phyloP scores from a whole-genome alignment of 2,329 filamentous ascomycete species.

The Aspergillus fructus region DNA sequence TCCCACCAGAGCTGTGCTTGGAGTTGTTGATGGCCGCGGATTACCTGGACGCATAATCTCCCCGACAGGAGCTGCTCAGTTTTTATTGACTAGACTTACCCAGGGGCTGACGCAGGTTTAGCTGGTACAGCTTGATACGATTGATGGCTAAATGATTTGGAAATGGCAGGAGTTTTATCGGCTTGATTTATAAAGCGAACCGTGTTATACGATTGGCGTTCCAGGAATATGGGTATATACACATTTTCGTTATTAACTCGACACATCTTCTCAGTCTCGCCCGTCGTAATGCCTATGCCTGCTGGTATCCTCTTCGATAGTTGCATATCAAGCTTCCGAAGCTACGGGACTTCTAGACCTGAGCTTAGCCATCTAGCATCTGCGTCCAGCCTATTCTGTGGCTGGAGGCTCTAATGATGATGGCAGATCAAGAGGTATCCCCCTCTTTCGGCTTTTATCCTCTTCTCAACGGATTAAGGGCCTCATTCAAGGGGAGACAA shows the following conservation, averaged over 20 bases:
- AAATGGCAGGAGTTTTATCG: slow-evolving; percentile 7
- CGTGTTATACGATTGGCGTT: slow-evolving; percentile 1
- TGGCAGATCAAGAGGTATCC: slow-evolving; percentile 39
- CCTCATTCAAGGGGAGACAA: slow-evolving; percentile 31
- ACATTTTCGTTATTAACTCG: not conserved
- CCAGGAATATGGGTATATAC: not conserved
- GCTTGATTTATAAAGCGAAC: not conserved
- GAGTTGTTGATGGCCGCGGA: slow-evolving; percentile 68
- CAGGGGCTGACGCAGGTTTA: not conserved
- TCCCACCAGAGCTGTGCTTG: slow-evolving; percentile 63
- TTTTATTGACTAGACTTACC: not conserved
- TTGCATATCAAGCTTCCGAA: not conserved
- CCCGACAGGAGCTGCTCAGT: not conserved
- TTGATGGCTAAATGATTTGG: slow-evolving; percentile 6
- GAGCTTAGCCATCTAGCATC: slow-evolving; percentile 36
- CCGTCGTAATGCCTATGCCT: not conserved
- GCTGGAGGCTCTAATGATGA: slow-evolving; percentile 50
- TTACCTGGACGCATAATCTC: slow-evolving; percentile 54
- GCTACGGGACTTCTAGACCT: not conserved
- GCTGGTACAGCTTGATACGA: not conserved
- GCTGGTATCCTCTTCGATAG: not conserved
- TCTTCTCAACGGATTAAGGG: slow-evolving; percentile 19
- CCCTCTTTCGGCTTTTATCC: slow-evolving; percentile 27
- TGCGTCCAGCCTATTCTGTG: slow-evolving; percentile 34
- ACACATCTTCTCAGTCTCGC: not conserved